phyloP scores from a whole-genome alignment of 441 rosid genomes.

The Croton setiger region DNA sequence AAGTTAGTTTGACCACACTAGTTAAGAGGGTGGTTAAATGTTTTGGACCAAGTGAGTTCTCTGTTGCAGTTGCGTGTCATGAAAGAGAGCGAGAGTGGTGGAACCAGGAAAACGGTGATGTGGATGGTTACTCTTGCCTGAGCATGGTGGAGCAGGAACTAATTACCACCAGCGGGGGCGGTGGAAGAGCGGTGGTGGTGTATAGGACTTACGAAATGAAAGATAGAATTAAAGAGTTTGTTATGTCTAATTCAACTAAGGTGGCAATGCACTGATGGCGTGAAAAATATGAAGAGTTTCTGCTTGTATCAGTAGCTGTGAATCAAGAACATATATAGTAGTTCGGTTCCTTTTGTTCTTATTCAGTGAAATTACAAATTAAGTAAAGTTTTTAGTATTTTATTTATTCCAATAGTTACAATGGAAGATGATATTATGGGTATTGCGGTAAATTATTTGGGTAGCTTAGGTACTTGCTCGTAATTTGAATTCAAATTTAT shows the following conservation, averaged over 20 bases:
- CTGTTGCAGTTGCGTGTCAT: conserved; percentile 34
- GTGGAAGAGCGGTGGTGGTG: conserved; percentile 23
- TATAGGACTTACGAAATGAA: conserved; percentile 24
- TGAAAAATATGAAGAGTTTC: not conserved
- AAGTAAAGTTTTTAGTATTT: too few relatives aligned
- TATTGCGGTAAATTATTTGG: too few relatives aligned
- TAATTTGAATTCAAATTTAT: too few relatives aligned
- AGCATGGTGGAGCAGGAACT: conserved; percentile 31
- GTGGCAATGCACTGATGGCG: conserved; percentile 19
- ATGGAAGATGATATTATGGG: too few relatives aligned
- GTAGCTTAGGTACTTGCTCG: too few relatives aligned
- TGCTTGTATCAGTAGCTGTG: too few relatives aligned
- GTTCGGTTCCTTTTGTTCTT: too few relatives aligned
- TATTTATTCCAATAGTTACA: too few relatives aligned
- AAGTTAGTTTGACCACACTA: conserved; percentile 23
- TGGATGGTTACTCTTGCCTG: conserved; percentile 31
- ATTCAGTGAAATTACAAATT: too few relatives aligned
- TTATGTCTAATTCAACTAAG: not conserved
- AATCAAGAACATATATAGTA: too few relatives aligned
- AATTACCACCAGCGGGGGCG: not conserved
- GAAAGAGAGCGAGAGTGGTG: conserved; percentile 21
- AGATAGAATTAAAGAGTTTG: not conserved
- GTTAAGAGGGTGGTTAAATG: conserved; percentile 32
- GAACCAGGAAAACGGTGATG: conserved; percentile 29
- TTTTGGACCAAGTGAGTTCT: conserved; percentile 36